A percentile compares a stretch with the other conserved stretches of the same genome.
phyloP scores from a whole-genome alignment of 2,329 filamentous ascomycete species.

The Cladosporium velox region DNA sequence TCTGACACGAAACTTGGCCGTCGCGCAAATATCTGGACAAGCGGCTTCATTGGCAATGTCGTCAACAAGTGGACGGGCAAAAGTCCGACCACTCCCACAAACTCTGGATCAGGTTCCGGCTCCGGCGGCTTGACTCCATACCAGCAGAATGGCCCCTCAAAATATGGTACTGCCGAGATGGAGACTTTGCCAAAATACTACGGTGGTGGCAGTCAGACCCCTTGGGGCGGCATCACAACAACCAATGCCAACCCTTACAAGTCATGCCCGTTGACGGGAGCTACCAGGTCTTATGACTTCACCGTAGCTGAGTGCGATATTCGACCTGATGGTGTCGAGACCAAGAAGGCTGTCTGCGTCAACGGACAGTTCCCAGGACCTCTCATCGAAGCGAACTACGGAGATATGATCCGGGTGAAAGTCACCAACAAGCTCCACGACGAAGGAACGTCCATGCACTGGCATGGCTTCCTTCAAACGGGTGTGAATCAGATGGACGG shows the following conservation, averaged over 20 bases:
- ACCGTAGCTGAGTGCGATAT: conserved; percentile 19
- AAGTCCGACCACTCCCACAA: neutral
- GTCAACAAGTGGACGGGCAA: neutral
- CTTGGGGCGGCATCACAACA: neutral
- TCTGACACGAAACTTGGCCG: neutral
- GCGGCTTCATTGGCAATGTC: neutral
- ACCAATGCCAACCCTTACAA: conserved; percentile 4
- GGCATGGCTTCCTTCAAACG: conserved; percentile 50
- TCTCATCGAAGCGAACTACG: conserved; percentile 39
- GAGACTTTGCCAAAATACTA: conserved; percentile 4
- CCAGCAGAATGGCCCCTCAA: conserved; percentile 6
- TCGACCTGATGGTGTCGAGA: conserved; percentile 37
- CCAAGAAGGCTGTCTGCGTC: conserved; percentile 23
- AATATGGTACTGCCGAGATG: neutral
- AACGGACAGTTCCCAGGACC: conserved; percentile 39
- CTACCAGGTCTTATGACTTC: conserved; percentile 14
- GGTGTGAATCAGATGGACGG: conserved; percentile 57
- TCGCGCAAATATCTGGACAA: neutral
- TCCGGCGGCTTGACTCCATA: neutral
- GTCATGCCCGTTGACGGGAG: conserved; percentile 1
- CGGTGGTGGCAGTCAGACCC: neutral
- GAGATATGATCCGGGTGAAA: conserved; percentile 38
- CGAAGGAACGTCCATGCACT: conserved; percentile 52
- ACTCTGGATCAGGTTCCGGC: neutral
- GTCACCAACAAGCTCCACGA: conserved; percentile 42